These are phyloP conservation scores for Cercospora sp. DNA, from an alignment of 2,329 filamentous ascomycete species.

Conservation along the genomic window DNA sequence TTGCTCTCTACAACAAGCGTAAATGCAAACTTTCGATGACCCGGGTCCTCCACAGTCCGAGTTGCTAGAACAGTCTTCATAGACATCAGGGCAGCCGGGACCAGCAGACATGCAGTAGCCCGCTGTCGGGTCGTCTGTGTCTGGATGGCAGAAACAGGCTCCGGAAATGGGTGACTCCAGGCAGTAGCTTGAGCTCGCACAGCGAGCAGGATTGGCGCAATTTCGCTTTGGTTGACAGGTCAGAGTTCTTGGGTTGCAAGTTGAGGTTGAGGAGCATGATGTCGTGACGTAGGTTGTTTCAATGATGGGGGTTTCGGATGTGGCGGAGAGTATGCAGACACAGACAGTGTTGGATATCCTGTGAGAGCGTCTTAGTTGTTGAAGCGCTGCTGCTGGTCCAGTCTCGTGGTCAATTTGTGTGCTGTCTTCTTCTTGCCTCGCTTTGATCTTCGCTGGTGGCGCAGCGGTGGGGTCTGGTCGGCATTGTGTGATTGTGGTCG, in stretches of 20 bases:
- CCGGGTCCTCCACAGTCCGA: conserved; percentile 19
- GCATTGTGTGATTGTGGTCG: conserved; percentile 18
- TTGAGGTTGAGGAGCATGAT: not conserved
- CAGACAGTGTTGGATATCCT: conserved; percentile 9
- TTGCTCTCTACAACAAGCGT: conserved; percentile 24
- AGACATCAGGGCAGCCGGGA: conserved; percentile 20
- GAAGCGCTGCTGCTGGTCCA: not conserved
- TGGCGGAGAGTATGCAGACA: conserved; percentile 9
- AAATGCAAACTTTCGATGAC: conserved; percentile 19
- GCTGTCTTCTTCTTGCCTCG: not conserved
- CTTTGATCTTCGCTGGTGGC: not conserved
- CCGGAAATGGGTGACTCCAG: conserved; percentile 16
- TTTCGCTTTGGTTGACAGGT: conserved; percentile 10
- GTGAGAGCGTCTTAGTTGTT: not conserved
- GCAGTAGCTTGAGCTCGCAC: conserved; percentile 20
- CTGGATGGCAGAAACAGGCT: conserved; percentile 24
- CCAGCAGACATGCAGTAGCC: conserved; percentile 26
- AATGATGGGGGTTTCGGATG: not conserved
- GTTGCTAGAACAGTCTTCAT: conserved; percentile 23
- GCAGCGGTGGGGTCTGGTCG: not conserved
- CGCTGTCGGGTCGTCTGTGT: conserved; percentile 17
- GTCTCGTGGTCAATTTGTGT: not conserved
- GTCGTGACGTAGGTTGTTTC: conserved; percentile 2
- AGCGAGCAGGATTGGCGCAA: conserved; percentile 23
- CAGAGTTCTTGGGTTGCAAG: conserved; percentile 16